phyloP scores from a whole-genome alignment of 169 alveolate genomes.

The Plasmodium berghei region DNA sequence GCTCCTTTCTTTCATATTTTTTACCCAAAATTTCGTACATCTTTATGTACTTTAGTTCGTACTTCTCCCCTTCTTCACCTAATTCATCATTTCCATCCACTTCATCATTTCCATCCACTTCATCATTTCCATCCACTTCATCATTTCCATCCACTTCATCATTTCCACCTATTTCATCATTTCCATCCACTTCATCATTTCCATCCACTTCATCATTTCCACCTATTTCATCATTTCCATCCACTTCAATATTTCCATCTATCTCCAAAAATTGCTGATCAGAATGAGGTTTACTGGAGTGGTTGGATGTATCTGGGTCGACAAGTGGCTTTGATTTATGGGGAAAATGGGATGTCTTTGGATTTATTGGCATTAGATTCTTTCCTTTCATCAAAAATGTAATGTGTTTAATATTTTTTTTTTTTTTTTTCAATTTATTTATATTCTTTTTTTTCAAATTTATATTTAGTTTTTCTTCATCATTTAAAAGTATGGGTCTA shows the following conservation, averaged over 20 bases:
- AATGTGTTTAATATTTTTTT: slow-evolving; percentile 24
- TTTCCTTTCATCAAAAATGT: slow-evolving; percentile 63
- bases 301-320: neutral
- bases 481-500: slow-evolving; percentile 73
- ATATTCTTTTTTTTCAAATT: slow-evolving; percentile 13
- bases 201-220: slow-evolving; percentile 1
- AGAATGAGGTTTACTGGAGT: neutral
- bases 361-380: slow-evolving; percentile 43
- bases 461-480: slow-evolving; percentile 72
- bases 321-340: neutral
- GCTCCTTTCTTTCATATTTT: slow-evolving; percentile 34
- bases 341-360: neutral
- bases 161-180: slow-evolving; percentile 4
- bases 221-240: neutral
- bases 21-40: slow-evolving; percentile 71
- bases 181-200: neutral
- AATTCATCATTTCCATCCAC: neutral
- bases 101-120: slow-evolving; percentile 8
- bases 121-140: neutral
- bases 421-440: slow-evolving; percentile 6
- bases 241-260: too few species aligned
- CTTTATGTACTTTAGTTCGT: neutral
- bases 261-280: neutral
- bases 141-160: neutral
- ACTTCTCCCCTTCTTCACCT: neutral